A percentile compares a stretch with the other conserved stretches of the same genome.
Evolutionary conservation across 2,329 filamentous ascomycete species (phyloP).

Genomic region (Neoscytalidium dimidiatum): DNA sequence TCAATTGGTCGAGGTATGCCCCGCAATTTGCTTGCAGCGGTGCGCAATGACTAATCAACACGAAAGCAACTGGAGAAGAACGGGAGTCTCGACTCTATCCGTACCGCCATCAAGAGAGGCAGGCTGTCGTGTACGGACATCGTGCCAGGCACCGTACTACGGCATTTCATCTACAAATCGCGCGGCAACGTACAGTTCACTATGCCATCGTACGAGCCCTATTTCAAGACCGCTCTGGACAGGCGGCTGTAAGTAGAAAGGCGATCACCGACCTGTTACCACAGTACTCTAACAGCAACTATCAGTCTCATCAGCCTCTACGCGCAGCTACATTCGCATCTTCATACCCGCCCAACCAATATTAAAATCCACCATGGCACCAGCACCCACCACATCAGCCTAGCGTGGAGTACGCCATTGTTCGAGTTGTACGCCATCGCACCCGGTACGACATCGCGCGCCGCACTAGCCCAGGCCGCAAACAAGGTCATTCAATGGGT

Average conservation of each 20-base stretch:
- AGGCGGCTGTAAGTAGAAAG: conserved; percentile 63
- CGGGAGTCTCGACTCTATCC: conserved; percentile 73
- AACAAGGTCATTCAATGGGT: conserved; percentile 92
- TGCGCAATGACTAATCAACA: conserved; percentile 36
- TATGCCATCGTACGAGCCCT: conserved; percentile 78
- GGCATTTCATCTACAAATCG: conserved; percentile 96
- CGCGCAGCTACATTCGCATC: conserved; percentile 76
- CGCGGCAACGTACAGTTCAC: conserved; percentile 92
- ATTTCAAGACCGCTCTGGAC: conserved; percentile 63
- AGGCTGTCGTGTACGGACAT: conserved; percentile 74
- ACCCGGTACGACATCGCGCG: conserved; percentile 64
- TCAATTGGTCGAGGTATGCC: conserved; percentile 56
- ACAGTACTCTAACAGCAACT: background rate
- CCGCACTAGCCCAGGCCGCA: conserved; percentile 77
- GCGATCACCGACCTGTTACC: too few species aligned
- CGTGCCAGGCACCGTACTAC: conserved; percentile 74
- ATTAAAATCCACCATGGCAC: conserved; percentile 83
- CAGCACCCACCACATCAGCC: conserved; percentile 68
- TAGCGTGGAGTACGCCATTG: conserved; percentile 87
- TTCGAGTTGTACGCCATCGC: conserved; percentile 98
- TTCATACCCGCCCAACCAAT: conserved; percentile 83
- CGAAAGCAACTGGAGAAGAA: conserved; percentile 69
- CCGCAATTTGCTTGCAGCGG: background rate
- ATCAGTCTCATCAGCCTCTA: conserved; percentile 79
- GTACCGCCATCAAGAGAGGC: conserved; percentile 67